Evolutionary conservation across 371 early-diverging fungal species (phyloP), one percentile per base, ranked within the genome.

Genomic region (Gilbertella persicaria): DNA sequence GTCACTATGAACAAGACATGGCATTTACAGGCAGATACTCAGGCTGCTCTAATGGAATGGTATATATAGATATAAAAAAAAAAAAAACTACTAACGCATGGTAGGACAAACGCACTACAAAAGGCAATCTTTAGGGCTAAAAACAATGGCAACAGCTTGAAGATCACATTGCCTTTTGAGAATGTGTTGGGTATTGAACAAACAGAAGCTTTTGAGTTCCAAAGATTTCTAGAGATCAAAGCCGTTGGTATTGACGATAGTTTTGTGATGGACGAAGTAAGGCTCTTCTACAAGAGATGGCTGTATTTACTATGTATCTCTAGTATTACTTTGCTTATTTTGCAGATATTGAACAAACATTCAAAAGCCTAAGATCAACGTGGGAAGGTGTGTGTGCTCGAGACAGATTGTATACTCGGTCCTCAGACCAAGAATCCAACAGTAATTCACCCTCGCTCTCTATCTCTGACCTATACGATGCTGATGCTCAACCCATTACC

Each of bases 281-380:
- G n/a, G n/a, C n/a, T n/a, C n/a, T n/a, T n/a, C n/a, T n/a, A 20
- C 8, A 17, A 3, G 29, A 24, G 2, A 33, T 23, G 20, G 14
- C 7, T 16, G 21, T 25, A 8, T 43, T 24, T 30, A n/a, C 4
- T 28, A 39, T n/a, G 21, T 13, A 7, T 8, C 20, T 20, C 16
- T 64, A 86, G 86, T 88, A 87, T 44, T 85, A 81, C 41, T 89
- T 89, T 62, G 79, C 87, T 4, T 89, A 84, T 68, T 88, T 87
- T 30, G 50, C 69, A 6, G 74, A 86, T 50, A 75, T 80, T 25
- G 62, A 74, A 16, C 50, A 46, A 20, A 75, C 84, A 0, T 71
- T 72, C 41, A 57, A 57, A 0, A 48, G 55, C 7, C 41, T 82
- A 21, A 62, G 67, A 46, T 33, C 17, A 0, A 60, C 63, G 39